Base-by-base conservation (phyloP, 2,329 filamentous ascomycete genomes). In the Magnaporthiopsis rhizophila region DNA sequence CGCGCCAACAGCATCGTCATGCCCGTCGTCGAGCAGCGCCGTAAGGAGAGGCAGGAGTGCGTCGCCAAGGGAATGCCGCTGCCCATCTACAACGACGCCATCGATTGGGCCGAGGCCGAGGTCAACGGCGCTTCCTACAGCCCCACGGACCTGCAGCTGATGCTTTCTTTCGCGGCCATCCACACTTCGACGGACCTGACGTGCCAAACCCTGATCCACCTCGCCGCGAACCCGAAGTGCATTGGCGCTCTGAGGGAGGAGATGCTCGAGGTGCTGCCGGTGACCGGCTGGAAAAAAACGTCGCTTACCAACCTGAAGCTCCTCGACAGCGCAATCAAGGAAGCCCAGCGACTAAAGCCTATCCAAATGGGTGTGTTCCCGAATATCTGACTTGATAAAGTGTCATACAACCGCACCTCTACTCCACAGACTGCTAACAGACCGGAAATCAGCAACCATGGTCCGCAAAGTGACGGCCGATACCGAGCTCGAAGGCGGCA, bases 251-350 rank as follows among this genome's bases (percentile, higher is more conserved):
- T 62, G 34, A 38, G 38, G 4, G 12, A 53, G n/a, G 61, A 32
- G 11, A 30, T 62, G 21, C 12, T 26, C 1, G 24, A 53, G 26
- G 61, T 62, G 1, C 24, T 62, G 3, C 24, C 12, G 12, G 36
- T 28, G 38, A 11, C 24, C 26, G 61, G n/a, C 9, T 60, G 26
- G 58, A 9, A 32, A 4, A 60, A 60, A 28, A 30, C 58, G 13
- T 30, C 58, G n/a, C 58, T 60, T 13, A 11, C 38, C 9, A 69
- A 72, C 28, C 65, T 76, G 24, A 66, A 67, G 56, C 73, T 73
- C 57, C 66, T 77, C 9, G 75, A 77, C 56, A 73, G 71, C 61
- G 73, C 76, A 62, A 64, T 77, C 57, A 77, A 76, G 64, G 75
- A 77, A 65, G 73, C 70, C 38, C 70, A 73, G 63, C 66, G 75